Evolutionary conservation across 208 protist genomes (phyloP).

Genomic region (Wallacemonas sp.): DNA sequence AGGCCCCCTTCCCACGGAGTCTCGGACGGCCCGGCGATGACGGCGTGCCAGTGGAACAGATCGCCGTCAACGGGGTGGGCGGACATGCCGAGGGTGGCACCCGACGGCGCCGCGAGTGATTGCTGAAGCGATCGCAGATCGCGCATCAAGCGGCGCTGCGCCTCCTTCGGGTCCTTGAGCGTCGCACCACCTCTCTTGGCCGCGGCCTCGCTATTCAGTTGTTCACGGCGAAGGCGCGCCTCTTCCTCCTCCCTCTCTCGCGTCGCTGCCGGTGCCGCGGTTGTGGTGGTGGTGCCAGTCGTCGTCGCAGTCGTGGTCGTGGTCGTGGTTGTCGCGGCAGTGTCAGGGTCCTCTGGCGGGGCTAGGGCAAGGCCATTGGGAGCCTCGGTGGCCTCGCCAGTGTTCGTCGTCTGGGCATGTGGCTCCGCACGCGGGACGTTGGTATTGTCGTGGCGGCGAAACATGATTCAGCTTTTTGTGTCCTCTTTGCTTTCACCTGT

Average conservation of each 20-base stretch:
- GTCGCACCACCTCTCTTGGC: slow-evolving; percentile 29
- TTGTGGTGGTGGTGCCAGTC: background rate
- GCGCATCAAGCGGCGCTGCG: slow-evolving; percentile 73
- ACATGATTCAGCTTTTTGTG: too few species aligned
- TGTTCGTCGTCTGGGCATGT: too few species aligned
- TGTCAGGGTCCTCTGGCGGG: too few species aligned
- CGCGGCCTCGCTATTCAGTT: slow-evolving; percentile 12
- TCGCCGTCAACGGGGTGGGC: slow-evolving; percentile 72
- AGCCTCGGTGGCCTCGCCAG: too few species aligned
- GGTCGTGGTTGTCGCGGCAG: too few species aligned
- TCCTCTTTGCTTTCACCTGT: too few species aligned
- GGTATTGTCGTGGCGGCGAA: too few species aligned
- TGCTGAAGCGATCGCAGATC: slow-evolving; percentile 57
- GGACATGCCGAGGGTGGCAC: slow-evolving; percentile 44
- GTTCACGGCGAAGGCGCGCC: background rate
- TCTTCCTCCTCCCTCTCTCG: background rate
- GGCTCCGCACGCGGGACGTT: too few species aligned
- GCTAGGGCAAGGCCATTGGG: too few species aligned
- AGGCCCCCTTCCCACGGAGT: slow-evolving; percentile 90
- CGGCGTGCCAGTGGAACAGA: slow-evolving; percentile 85
- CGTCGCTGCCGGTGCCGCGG: background rate
- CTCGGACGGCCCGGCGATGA: slow-evolving; percentile 77
- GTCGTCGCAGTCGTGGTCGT: background rate
- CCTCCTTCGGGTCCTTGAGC: slow-evolving; percentile 38
- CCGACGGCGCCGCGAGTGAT: slow-evolving; percentile 24